phyloP scores from a whole-genome alignment of 371 early-diverging fungal species.

The Apophysomyces trapeziformis region DNA sequence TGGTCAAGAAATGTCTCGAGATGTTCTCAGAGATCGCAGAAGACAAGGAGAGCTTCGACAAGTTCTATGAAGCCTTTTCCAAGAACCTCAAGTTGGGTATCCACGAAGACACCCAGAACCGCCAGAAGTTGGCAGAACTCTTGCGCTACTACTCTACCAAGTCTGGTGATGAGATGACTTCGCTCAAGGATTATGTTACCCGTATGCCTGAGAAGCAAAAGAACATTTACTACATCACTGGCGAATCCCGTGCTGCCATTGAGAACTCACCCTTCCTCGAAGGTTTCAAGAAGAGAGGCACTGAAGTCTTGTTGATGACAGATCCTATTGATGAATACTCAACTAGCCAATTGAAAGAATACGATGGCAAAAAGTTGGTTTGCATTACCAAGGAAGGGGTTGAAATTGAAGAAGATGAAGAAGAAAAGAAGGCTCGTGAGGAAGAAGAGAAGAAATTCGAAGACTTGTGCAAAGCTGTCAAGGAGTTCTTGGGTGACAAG shows the following conservation, averaged over 20 bases:
- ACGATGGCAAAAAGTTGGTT: slow-evolving; percentile 98
- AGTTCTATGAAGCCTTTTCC: slow-evolving; percentile 77
- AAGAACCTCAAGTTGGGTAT: slow-evolving; percentile 81
- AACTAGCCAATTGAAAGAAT: slow-evolving; percentile 98
- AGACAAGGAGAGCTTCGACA: slow-evolving; percentile 73
- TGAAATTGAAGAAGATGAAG: slow-evolving; percentile 97
- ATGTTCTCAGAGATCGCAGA: slow-evolving; percentile 74
- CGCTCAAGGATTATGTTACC: slow-evolving; percentile 80
- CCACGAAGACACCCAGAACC: slow-evolving; percentile 70
- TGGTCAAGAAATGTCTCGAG: slow-evolving; percentile 82
- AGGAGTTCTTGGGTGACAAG: slow-evolving; percentile 94
- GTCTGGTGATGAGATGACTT: slow-evolving; percentile 62
- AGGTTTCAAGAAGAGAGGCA: slow-evolving; percentile 97
- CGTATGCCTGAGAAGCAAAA: slow-evolving; percentile 83
- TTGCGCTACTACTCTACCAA: slow-evolving; percentile 78
- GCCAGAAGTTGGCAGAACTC: slow-evolving; percentile 71
- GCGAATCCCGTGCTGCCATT: slow-evolving; percentile 92
- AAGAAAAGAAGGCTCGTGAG: slow-evolving; percentile 91
- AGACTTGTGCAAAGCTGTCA: slow-evolving; percentile 82
- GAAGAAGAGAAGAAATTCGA: slow-evolving; percentile 85
- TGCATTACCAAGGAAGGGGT: slow-evolving; percentile 98
- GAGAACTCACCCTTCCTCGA: slow-evolving; percentile 98
- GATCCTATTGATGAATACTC: slow-evolving; percentile 97
- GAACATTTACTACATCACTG: slow-evolving; percentile 98
- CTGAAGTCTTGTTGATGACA: slow-evolving; percentile 94